Evolutionary conservation across 2,329 filamentous ascomycete species (phyloP).

Genomic region (Ophiobolus disseminans): DNA sequence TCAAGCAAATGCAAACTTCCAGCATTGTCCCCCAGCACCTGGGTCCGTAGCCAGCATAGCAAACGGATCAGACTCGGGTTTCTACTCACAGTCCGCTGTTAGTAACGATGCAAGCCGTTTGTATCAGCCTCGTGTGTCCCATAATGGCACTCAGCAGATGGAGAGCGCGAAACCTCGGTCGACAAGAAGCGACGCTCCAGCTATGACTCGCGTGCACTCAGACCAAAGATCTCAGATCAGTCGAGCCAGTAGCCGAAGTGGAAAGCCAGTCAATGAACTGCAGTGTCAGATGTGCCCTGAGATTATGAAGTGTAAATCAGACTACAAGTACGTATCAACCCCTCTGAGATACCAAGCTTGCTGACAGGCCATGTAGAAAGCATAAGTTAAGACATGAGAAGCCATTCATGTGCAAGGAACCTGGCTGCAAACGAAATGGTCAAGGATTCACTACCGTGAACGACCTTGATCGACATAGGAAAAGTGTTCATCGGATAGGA

Average conservation of each 20-base stretch:
- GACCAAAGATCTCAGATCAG: constrained; percentile 38
- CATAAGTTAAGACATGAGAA: constrained; percentile 75
- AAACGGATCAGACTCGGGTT: constrained; percentile 43
- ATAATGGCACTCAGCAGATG: constrained; percentile 21
- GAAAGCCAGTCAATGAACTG: constrained; percentile 16
- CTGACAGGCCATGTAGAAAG: constrained; percentile 65
- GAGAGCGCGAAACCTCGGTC: constrained; percentile 25
- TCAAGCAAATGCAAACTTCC: constrained; percentile 21
- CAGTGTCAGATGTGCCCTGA: constrained; percentile 32
- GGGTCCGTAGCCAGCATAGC: constrained; percentile 8
- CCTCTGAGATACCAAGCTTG: background rate
- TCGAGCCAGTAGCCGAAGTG: constrained; percentile 35
- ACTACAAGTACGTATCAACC: constrained; percentile 43
- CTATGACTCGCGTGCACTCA: constrained; percentile 20
- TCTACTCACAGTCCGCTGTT: constrained; percentile 41
- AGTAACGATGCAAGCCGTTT: constrained; percentile 35
- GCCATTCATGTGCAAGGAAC: constrained; percentile 66
- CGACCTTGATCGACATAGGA: constrained; percentile 80
- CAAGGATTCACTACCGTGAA: constrained; percentile 81
- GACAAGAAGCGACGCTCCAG: constrained; percentile 20
- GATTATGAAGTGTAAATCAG: constrained; percentile 44
- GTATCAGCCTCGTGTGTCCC: constrained; percentile 27
- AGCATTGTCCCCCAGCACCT: constrained; percentile 15
- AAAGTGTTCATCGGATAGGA: constrained; percentile 69
- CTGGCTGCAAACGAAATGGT: constrained; percentile 61